phyloP scores from a whole-genome alignment of 441 rosid species.

The Corymbia citriodora region DNA sequence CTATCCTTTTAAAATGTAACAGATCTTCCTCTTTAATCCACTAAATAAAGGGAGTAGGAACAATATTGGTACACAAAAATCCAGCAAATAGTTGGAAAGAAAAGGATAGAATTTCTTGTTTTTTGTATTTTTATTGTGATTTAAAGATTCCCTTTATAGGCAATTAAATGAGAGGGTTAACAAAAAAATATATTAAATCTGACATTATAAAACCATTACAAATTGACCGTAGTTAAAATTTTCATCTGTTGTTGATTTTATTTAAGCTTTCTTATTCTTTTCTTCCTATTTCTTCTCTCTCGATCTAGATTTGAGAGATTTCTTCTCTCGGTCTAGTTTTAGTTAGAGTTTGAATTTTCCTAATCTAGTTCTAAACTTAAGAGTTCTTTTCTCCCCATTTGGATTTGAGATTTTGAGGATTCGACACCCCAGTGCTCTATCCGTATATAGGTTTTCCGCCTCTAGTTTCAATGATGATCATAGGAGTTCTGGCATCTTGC shows the following conservation, averaged over 20 bases:
- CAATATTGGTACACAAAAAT: too few relatives aligned
- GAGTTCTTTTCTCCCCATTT: neutral
- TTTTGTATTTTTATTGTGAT: neutral
- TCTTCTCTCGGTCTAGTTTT: neutral
- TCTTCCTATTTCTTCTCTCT: neutral
- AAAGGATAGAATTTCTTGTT: too few relatives aligned
- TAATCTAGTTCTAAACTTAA: neutral
- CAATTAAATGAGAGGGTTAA: neutral
- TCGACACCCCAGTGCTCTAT: too few relatives aligned
- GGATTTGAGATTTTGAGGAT: too few relatives aligned
- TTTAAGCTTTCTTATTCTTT: neutral
- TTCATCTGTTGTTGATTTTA: neutral
- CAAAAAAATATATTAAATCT: too few relatives aligned
- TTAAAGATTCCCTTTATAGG: neutral
- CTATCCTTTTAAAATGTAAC: neutral
- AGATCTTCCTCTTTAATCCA: neutral
- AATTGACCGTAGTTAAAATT: neutral
- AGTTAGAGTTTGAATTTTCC: too few relatives aligned
- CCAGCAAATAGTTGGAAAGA: neutral
- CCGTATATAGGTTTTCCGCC: too few relatives aligned
- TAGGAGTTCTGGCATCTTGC: accelerated
- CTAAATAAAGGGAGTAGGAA: too few relatives aligned
- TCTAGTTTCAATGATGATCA: too few relatives aligned
- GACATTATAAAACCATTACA: too few relatives aligned
- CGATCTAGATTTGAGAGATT: too few relatives aligned